These are phyloP conservation scores for Hypholoma sublateritium DNA, from an alignment of 768 basidiomycete genomes.

Conservation along the genomic window DNA sequence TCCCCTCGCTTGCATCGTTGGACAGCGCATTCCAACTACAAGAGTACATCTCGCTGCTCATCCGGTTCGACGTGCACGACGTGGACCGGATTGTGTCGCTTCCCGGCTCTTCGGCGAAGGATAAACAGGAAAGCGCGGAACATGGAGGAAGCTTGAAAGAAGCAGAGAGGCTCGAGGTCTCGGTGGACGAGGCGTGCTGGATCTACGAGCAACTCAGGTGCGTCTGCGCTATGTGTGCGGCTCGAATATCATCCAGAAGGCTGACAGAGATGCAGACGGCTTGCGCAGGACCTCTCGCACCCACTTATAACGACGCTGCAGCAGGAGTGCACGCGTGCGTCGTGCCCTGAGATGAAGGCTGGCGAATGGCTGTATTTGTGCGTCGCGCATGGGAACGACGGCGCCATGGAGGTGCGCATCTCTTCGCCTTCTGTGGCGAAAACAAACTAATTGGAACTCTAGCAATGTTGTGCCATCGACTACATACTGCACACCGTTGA, in stretches of 20 bases:
- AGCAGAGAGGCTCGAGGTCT: constrained; percentile 42
- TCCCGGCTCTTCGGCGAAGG: constrained; percentile 47
- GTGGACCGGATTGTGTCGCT: constrained; percentile 79
- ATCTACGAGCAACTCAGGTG: constrained; percentile 64
- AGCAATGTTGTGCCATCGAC: constrained; percentile 98
- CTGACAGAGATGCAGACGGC: constrained; percentile 50
- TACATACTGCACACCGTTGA: constrained; percentile 94
- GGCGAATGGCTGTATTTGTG: constrained; percentile 97
- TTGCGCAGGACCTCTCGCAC: constrained; percentile 85
- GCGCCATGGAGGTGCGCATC: constrained; percentile 73
- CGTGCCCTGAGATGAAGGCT: constrained; percentile 99
- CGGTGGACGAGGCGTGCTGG: constrained; percentile 84
- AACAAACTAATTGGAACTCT: not conserved
- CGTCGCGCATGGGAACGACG: constrained; percentile 89
- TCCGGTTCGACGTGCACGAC: constrained; percentile 85
- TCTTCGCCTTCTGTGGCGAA: not conserved
- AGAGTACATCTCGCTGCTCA: constrained; percentile 89
- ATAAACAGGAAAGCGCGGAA: constrained; percentile 22
- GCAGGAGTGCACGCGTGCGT: constrained; percentile 79
- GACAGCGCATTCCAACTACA: constrained; percentile 95
- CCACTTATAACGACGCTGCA: constrained; percentile 84
- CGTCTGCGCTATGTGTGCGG: constrained; percentile 4
- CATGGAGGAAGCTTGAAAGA: constrained; percentile 33
- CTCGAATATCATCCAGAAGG: not conserved
- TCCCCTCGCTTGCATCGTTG: constrained; percentile 69